phyloP scores from a whole-genome alignment of 2,329 filamentous ascomycete genomes.

The Beauveria pseudobassiana region DNA sequence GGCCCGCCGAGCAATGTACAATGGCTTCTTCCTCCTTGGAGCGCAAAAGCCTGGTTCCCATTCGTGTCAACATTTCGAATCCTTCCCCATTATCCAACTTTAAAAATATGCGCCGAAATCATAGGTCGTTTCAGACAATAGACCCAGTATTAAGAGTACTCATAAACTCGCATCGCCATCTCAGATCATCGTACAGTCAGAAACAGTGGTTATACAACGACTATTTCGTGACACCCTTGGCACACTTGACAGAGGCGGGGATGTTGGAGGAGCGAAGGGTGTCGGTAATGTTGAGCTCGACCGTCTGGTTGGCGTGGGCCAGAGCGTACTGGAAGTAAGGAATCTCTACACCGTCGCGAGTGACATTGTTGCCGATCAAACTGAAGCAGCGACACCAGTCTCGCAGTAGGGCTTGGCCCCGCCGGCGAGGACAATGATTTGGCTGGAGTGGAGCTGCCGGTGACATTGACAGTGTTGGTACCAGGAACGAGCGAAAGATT shows the following conservation, averaged over 20 bases:
- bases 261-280: slow-evolving; percentile 27
- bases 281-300: slow-evolving; percentile 43
- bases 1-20: slow-evolving; percentile 1
- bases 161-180: not conserved
- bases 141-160: too few relatives aligned
- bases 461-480: slow-evolving; percentile 47
- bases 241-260: not conserved
- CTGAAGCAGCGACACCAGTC: slow-evolving; percentile 46
- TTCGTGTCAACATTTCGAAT: not conserved
- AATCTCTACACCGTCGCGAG: slow-evolving; percentile 43
- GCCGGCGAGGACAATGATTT: slow-evolving; percentile 37
- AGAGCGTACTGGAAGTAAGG: slow-evolving; percentile 51
- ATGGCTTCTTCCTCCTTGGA: not conserved
- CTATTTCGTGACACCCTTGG: not conserved
- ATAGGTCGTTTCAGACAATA: not conserved
- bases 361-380: slow-evolving; percentile 45
- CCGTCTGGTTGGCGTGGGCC: slow-evolving; percentile 39
- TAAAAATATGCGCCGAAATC: not conserved
- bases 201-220: not conserved
- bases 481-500: slow-evolving; percentile 54
- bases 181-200: not conserved
- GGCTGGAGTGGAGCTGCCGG: slow-evolving; percentile 45
- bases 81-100: slow-evolving; percentile 1
- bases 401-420: slow-evolving; percentile 41
- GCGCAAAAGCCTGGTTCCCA: not conserved